Conservation (phyloP, 2,329 filamentous ascomycete genomes). For the Aspergillus calidoustus region DNA sequence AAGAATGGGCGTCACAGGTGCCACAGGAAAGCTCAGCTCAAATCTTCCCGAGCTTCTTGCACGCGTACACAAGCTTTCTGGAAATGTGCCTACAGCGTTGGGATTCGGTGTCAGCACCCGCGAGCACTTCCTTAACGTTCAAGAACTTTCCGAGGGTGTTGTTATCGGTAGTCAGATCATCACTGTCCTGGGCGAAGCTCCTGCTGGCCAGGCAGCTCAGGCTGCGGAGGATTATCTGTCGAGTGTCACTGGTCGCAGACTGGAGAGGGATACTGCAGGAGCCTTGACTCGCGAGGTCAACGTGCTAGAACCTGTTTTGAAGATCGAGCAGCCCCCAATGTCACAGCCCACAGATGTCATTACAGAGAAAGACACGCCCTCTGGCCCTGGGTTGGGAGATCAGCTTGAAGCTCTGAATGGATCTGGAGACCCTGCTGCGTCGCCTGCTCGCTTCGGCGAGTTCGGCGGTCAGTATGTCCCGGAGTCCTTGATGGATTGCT, state of each 20-base stretch:
- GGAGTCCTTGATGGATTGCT: slow-evolving; percentile 95
- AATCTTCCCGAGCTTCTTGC: slow-evolving; percentile 80
- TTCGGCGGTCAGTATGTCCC: slow-evolving; percentile 98
- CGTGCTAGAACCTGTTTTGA: slow-evolving; percentile 69
- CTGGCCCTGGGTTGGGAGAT: slow-evolving; percentile 73
- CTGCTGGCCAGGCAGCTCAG: slow-evolving; percentile 67
- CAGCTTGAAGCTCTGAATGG: slow-evolving; percentile 83
- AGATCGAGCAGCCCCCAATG: slow-evolving; percentile 58
- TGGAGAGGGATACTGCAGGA: slow-evolving; percentile 50
- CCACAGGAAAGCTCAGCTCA: slow-evolving; percentile 78
- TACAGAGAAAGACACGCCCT: slow-evolving; percentile 58
- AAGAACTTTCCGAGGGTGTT: slow-evolving; percentile 85
- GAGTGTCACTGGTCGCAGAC: slow-evolving; percentile 65
- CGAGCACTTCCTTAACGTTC: slow-evolving; percentile 88
- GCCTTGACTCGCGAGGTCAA: slow-evolving; percentile 67
- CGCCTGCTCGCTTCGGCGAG: slow-evolving; percentile 88
- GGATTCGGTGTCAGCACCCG: slow-evolving; percentile 96
- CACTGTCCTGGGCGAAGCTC: slow-evolving; percentile 73
- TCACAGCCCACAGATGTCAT: slow-evolving; percentile 66
- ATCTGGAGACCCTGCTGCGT: slow-evolving; percentile 58
- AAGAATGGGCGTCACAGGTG: slow-evolving; percentile 94
- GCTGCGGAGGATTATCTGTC: slow-evolving; percentile 87
- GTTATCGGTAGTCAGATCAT: slow-evolving; percentile 97
- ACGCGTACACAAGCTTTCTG: slow-evolving; percentile 89
- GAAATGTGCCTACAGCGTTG: slow-evolving; percentile 86